Percentiles rank a stretch among this genome's conserved stretches.
Evolutionary conservation across 495 filamentous ascomycete species (phyloP).

Genomic region (Aspergillus panamensis): DNA sequence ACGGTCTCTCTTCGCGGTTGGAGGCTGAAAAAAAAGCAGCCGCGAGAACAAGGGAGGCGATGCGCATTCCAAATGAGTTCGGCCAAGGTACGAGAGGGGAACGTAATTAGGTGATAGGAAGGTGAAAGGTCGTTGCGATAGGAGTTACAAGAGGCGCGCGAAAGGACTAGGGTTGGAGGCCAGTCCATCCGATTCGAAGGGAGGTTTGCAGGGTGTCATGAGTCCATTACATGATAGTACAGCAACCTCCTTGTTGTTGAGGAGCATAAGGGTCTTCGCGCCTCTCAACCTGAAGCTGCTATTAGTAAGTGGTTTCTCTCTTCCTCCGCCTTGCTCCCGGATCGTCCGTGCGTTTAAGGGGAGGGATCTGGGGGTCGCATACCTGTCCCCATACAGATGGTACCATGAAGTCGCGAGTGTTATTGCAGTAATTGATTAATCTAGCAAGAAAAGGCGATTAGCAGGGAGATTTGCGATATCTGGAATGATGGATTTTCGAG

Average conservation of each 20-base stretch:
- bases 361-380: slow-evolving; percentile 32
- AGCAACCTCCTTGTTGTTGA: slow-evolving; percentile 86
- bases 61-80: slow-evolving; percentile 7
- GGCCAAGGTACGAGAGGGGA: not conserved
- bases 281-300: slow-evolving; percentile 63
- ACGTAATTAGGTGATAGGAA: slow-evolving; percentile 21
- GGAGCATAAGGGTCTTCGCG: slow-evolving; percentile 95
- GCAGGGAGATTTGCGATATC: not conserved
- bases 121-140: slow-evolving; percentile 36
- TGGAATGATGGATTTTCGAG: not conserved
- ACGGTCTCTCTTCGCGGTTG: slow-evolving; percentile 7
- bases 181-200: slow-evolving; percentile 14
- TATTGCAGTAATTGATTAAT: slow-evolving; percentile 93
- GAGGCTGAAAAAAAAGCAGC: slow-evolving; percentile 12
- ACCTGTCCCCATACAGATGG: slow-evolving; percentile 94
- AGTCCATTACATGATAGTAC: slow-evolving; percentile 78
- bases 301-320: not conserved
- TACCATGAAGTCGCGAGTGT: slow-evolving; percentile 98
- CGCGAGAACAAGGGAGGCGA: slow-evolving; percentile 6
- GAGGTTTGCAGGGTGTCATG: slow-evolving; percentile 26
- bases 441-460: slow-evolving; percentile 46
- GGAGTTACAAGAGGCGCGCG: slow-evolving; percentile 22
- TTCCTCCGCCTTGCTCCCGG: not conserved
- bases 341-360: not conserved
- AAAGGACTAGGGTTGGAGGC: slow-evolving; percentile 11